These are phyloP conservation scores for Lycium ferocissimum DNA, from an alignment of 257 asterid genomes.

Conservation along the genomic window DNA sequence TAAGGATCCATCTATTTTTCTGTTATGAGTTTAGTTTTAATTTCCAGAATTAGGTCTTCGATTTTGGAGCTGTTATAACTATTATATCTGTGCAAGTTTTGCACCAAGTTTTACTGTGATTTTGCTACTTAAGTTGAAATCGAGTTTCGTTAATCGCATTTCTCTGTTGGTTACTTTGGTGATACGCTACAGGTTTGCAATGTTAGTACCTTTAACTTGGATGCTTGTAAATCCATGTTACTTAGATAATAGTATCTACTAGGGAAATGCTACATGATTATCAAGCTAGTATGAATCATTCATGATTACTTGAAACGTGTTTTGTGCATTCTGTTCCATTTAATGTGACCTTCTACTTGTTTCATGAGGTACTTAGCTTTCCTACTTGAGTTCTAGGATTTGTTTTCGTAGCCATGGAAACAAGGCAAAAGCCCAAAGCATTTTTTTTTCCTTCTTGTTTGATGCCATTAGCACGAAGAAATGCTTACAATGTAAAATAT, in stretches of 20 bases:
- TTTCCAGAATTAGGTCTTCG: background rate
- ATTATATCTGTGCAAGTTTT: background rate
- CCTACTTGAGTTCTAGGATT: background rate
- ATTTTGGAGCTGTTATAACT: background rate
- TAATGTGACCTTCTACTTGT: background rate
- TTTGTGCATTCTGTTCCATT: background rate
- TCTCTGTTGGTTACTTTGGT: background rate
- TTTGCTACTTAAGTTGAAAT: conserved; percentile 10
- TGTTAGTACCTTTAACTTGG: too few species aligned
- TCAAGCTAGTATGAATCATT: too few species aligned
- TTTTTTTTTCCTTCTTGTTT: background rate
- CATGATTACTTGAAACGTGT: background rate
- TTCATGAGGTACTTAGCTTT: background rate
- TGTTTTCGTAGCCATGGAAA: background rate
- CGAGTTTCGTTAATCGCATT: background rate
- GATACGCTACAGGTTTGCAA: background rate
- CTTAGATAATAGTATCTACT: too few species aligned
- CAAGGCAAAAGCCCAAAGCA: background rate
- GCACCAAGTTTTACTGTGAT: background rate
- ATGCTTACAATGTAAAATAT: background rate
- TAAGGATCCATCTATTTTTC: conserved; percentile 29
- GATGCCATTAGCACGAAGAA: background rate
- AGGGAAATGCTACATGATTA: too few species aligned
- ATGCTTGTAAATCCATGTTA: background rate
- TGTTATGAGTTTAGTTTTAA: background rate